These are phyloP conservation scores for Rhododendron vialii DNA, from an alignment of 148 eudicot genomes.

Conservation along the genomic window DNA sequence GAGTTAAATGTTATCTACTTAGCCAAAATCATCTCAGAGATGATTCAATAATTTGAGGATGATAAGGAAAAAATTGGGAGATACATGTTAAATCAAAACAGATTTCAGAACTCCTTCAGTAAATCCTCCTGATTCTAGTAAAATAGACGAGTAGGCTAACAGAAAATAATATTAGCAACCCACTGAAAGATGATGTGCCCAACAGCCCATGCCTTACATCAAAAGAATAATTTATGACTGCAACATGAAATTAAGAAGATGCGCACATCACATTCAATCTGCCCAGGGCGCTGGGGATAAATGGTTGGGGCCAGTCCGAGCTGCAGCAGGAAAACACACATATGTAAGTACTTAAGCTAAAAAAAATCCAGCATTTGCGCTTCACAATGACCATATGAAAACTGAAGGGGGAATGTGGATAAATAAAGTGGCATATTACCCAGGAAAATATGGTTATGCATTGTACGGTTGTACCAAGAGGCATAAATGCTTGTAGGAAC, in stretches of 20 bases:
- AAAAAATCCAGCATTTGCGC: background rate
- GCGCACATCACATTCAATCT: constrained; percentile 87
- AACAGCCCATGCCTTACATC: background rate
- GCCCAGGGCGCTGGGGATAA: constrained; percentile 92
- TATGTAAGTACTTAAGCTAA: background rate
- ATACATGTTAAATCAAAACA: background rate
- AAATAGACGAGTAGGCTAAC: background rate
- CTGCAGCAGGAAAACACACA: constrained; percentile 33
- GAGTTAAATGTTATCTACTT: background rate
- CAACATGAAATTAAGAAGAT: constrained; percentile 11
- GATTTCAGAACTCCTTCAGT: background rate
- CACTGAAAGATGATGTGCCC: constrained; percentile 1
- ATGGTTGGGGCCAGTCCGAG: constrained; percentile 46
- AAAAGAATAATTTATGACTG: background rate
- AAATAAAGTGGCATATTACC: background rate
- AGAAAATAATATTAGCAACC: background rate
- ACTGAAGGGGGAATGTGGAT: background rate
- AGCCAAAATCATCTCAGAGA: background rate
- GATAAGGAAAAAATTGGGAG: background rate
- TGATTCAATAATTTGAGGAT: background rate
- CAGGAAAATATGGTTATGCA: background rate
- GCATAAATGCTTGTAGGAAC: background rate
- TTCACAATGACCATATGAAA: background rate
- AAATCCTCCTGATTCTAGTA: background rate
- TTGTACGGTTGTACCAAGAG: background rate